Conservation (phyloP, 2,329 filamentous ascomycete genomes). For the Cladosporium sp. region DNA sequence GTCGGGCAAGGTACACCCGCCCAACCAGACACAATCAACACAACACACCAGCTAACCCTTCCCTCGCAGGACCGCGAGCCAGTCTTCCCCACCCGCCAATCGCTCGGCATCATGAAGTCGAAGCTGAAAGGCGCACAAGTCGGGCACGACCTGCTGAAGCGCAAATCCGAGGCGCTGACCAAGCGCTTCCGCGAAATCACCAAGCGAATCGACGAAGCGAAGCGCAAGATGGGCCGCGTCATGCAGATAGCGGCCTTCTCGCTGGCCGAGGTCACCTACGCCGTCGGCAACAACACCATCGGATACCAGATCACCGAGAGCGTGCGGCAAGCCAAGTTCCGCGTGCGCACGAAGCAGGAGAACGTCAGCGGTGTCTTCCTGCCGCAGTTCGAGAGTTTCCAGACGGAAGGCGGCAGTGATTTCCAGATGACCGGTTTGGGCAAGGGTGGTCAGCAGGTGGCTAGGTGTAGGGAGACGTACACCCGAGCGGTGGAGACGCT, state of each 20-base stretch:
- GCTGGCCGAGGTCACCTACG: slow-evolving; percentile 93
- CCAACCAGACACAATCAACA: slow-evolving; percentile 2
- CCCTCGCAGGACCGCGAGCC: slow-evolving; percentile 75
- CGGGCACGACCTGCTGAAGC: slow-evolving; percentile 90
- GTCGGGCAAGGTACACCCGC: slow-evolving; percentile 22
- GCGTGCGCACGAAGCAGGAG: slow-evolving; percentile 91
- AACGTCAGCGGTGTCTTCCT: slow-evolving; percentile 96
- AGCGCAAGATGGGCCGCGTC: slow-evolving; percentile 97
- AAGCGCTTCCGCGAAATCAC: slow-evolving; percentile 85
- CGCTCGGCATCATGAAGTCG: slow-evolving; percentile 91
- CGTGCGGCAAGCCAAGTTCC: slow-evolving; percentile 85
- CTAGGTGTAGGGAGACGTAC: slow-evolving; percentile 92
- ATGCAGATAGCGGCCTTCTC: slow-evolving; percentile 99
- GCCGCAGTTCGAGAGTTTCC: slow-evolving; percentile 87
- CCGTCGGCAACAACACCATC: slow-evolving; percentile 82
- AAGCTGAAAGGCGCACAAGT: slow-evolving; percentile 80
- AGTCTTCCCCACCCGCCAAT: slow-evolving; percentile 97
- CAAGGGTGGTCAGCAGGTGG: slow-evolving; percentile 95
- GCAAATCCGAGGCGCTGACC: slow-evolving; percentile 96
- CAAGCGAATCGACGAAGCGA: slow-evolving; percentile 93
- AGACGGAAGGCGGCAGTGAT: slow-evolving; percentile 84
- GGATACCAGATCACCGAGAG: slow-evolving; percentile 97
- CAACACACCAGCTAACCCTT: slow-evolving; percentile 19
- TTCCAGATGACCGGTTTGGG: slow-evolving; percentile 94
- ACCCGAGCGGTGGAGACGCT: slow-evolving; percentile 91